Evolutionary conservation across 768 basidiomycete species (phyloP), one percentile per base, ranked within the genome.

Genomic region (Lanmaoa rubissima): DNA sequence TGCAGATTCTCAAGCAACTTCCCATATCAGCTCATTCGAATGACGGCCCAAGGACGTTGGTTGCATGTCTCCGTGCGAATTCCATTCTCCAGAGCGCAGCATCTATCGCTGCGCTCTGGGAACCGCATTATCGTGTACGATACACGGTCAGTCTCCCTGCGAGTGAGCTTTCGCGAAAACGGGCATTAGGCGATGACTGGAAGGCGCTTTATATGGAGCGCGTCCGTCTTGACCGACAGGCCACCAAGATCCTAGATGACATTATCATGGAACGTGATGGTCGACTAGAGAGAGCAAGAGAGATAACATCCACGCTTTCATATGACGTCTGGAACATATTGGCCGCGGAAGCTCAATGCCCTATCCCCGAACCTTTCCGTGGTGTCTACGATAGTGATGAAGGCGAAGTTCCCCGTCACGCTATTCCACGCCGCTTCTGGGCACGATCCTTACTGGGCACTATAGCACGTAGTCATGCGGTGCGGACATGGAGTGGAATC

Each of bases 271-370:
- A 72, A 17, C 71, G 76, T 34, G 60, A 64, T n/a, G 71, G 68
- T 14, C 74, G 83, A 53, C 70, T 74, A 43, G 69, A 71, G 34
- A 63, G 68, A 56, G 80, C 79, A 16, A 65, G 73, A 43, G 65
- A 70, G 38, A 57, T 84, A 13, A 70, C 65, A 24, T 65, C 73
- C n/a, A 68, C 68, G 40, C 68, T 78, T 60, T 75, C 75, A 12
- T 76, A 81, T 58, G 86, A 86, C 57, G 75, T 79, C 39, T 86
- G 82, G 82, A 80, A 85, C 62, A 77, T 67, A 17, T 64, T 86
- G 52, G 73, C 78, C 19, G 60, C 74, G 14, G 77, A 79, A 61
- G 64, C 72, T 31, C 62, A 67, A 21, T 69, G 72, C 17, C 65
- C 76, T 24, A 48, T 78, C 35, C 76, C 79, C 0, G 54, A 61